Evolutionary conservation across 2,329 filamentous ascomycete species (phyloP), one percentile per base, ranked within the genome.

Genomic region (Aspergillus bombycis): DNA sequence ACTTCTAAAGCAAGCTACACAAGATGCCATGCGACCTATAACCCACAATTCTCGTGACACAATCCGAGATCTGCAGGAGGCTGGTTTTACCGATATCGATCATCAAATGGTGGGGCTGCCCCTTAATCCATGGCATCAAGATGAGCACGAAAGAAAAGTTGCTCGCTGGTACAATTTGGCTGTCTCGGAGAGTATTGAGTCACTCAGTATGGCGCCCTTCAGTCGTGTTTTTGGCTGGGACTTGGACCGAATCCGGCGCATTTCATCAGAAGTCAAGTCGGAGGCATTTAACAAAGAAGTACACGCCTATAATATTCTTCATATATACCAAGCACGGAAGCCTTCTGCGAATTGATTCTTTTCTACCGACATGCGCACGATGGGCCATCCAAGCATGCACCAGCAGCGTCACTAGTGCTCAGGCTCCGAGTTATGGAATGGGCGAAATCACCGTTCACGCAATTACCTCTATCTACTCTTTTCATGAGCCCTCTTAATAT

Each of bases 121-220:
- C 34, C 83, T 92, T 73, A 94, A 90, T 72, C 87, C 89, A 28
- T 94, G 91, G 90, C 86, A 87, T 63, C 76, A 81, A 30, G 87
- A 92, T 69, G 81, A 84, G 30, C 83, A 88, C 66, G 84, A 88
- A 68, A 89, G 88, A 65, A 85, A 90, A 52, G 84, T 93, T 59
- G 92, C 91, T 34, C 84, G 88, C 62, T 96, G 92, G 91, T 96
- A 96, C 79, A 93, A 94, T 72, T 81, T 94, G 28, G 89, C 88
- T 45, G 82, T 97, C 69, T 88, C 85, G 12, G 87, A 91, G 72
- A 90, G 91, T 30, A 79, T 96, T 57, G 87, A 93, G 70, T 88
- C 89, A 14, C 82, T 96, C 71, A 90, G 89, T 67, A 77, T 95
- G 71, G 90, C 85, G 41, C 90, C 93, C 9, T 84, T 97, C 73